A percentile compares a stretch with the other conserved stretches of the same genome.
phyloP scores from a whole-genome alignment of 106 monocot species.

The Narthecium ossifragum region DNA sequence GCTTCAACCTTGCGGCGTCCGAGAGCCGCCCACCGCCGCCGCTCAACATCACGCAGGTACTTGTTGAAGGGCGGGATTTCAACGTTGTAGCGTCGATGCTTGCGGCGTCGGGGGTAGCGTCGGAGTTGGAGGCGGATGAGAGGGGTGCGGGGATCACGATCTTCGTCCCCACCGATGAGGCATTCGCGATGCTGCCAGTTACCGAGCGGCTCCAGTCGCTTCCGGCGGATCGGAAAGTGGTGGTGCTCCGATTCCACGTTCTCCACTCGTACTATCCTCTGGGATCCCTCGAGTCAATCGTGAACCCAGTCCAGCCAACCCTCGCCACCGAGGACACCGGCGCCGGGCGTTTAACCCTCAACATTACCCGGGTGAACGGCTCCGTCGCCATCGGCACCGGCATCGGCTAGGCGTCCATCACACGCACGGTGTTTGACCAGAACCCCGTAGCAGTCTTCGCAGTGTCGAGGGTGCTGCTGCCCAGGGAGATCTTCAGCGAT shows the following conservation, averaged over 20 bases:
- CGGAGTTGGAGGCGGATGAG: constrained; percentile 75
- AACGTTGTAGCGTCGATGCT: constrained; percentile 92
- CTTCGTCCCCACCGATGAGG: constrained; percentile 90
- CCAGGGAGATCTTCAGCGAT: constrained; percentile 66
- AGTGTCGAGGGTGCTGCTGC: constrained; percentile 76
- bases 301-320: constrained; percentile 96
- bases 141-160: constrained; percentile 89
- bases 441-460: constrained; percentile 93
- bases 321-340: constrained; percentile 78
- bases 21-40: constrained; percentile 36
- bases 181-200: constrained; percentile 57
- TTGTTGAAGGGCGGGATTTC: constrained; percentile 76
- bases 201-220: constrained; percentile 79
- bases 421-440: constrained; percentile 91
- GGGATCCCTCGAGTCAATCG: constrained; percentile 91
- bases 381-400: constrained; percentile 88
- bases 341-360: constrained; percentile 80
- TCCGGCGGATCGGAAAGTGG: constrained; percentile 74
- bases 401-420: constrained; percentile 73
- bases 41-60: constrained; percentile 60
- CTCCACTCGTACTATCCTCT: constrained; percentile 97
- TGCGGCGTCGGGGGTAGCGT: constrained; percentile 75
- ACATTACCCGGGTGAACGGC: constrained; percentile 87
- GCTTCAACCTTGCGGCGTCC: constrained; percentile 66
- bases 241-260: constrained; percentile 86